Evolutionary conservation across 2,329 filamentous ascomycete genomes (phyloP), one percentile per base, ranked within the genome.

Genomic region (Fusarium longipes): DNA sequence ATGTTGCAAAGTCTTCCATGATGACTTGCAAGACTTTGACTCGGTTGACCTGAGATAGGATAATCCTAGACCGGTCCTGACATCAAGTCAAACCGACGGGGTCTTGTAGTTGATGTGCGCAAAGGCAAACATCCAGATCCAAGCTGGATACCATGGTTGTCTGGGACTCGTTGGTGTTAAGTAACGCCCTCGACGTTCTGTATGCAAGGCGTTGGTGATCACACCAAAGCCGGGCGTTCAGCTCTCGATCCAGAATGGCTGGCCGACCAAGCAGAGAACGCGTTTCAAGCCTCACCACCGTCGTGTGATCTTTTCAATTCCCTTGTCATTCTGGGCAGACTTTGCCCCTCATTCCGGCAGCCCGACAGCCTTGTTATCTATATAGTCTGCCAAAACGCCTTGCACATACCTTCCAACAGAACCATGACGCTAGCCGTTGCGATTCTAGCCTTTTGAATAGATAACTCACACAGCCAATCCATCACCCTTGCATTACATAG

Each of bases 1-100:
- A 67, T 36, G 66, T 52, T n/a, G 67, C 68, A 43, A 76, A 75
- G 57, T 76, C 73, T 47, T 74, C 59, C 75, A 77, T 76, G 39
- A 30, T 65, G n/a, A 43, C 35, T 48, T 33, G 32, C 36, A 25
- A 49, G 22, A 17, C 33, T 45, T n/a, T 14, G 24, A 25, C 22
- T 25, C n/a, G 11, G 33, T 30, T 43, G 50, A 48, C 30, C 40
- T 45, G 22, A 25, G 51, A 42, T 39, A 53, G 30, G 51, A 38
- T 27, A 56, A 24, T 51, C 30, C 17, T 45, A 45, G 36, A 32
- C 32, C 50, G 44, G 29, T 52, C 24, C 39, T 59, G 62, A 40
- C 66, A 53, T 57, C 47, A 30, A 58, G 22, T 40, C 25, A 38
- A 57, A 17, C 25, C 18, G 30, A 44, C 11, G 20, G 43, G 30